Evolutionary conservation across 2,329 filamentous ascomycete genomes (phyloP).

Genomic region (Colletotrichum australisinense): DNA sequence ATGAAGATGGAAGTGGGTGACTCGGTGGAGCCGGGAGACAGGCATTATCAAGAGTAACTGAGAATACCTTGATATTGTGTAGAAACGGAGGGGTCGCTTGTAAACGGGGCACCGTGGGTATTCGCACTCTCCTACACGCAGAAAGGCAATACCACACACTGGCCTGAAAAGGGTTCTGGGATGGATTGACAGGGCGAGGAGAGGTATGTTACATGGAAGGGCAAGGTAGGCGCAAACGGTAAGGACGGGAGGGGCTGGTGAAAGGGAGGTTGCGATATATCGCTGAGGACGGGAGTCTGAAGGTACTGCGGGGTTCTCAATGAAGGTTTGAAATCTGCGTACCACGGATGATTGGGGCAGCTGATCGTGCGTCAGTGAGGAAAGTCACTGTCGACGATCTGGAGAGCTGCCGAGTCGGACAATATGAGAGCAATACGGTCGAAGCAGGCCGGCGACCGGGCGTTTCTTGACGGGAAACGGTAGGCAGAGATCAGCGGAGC

Average conservation of each 20-base stretch:
- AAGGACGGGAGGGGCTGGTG: neutral
- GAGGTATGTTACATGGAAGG: neutral
- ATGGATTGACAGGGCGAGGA: slow-evolving; percentile 4
- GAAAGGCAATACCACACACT: neutral
- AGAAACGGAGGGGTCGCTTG: slow-evolving; percentile 21
- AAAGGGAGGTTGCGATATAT: neutral
- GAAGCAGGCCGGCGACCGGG: neutral
- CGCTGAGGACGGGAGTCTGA: neutral
- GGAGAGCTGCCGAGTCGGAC: neutral
- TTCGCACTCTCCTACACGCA: neutral
- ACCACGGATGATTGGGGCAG: neutral
- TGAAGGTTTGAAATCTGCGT: slow-evolving; percentile 16
- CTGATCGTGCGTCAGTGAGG: neutral
- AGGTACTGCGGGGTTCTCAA: slow-evolving; percentile 2
- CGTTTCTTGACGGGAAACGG: slow-evolving; percentile 2
- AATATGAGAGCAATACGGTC: neutral
- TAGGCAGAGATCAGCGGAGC: neutral
- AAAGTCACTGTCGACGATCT: neutral
- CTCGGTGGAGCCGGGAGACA: slow-evolving; percentile 9
- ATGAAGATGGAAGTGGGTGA: slow-evolving; percentile 1
- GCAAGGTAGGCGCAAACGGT: slow-evolving; percentile 11
- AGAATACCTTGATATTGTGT: slow-evolving; percentile 19
- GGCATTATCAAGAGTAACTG: slow-evolving; percentile 8
- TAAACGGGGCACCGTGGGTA: slow-evolving; percentile 22
- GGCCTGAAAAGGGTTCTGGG: neutral